Base-by-base conservation (phyloP, 345 rosid species). In the Xanthoceras sorbifolium region DNA sequence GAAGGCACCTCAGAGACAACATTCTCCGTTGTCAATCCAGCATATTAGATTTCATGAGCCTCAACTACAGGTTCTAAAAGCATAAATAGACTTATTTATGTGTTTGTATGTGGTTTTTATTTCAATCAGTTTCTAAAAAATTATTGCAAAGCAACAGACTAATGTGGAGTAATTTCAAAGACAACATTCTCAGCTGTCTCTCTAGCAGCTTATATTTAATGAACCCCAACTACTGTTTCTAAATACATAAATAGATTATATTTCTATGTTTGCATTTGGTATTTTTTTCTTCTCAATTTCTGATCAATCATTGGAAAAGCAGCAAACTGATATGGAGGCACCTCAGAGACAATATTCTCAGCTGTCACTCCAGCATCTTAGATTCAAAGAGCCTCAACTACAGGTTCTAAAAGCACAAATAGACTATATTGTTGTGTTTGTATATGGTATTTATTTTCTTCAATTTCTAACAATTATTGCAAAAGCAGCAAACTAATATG, bases 161-260 rank as follows among this genome's bases (percentile, higher is more conserved):
- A 9, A 57, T 28, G 2, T 42, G 46, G 62, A 57, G 28, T 0
- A 26, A 57, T 28, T 28, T 57, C 25, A 7, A 12, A n/a, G 28
- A 55, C 25, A 42, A 42, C 46, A 42, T 42, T 2, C 9, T 42
- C 46, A 42, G 46, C 46, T 12, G 9, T 42, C 46, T n/a, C n/a
- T n/a, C n/a, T n/a, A 22, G 23, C 2, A 57, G 10, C 74, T 11
- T 5, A 6, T 44, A 50, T 52, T 32, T 9, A 12, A 20, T 70
- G 73, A 70, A 20, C 73, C 63, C 31, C 62, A 29, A 52, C 44
- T 31, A 54, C 34, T 29, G 42, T 44, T 52, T 70, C 18, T n/a
- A 14, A 52, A 17, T 70, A 15, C 63, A 48, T 29, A 5, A n/a
- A 29, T 52, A 70, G 1, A 70, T 52, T 55, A 55, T 55, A 18